A percentile compares a stretch with the other conserved stretches of the same genome.
phyloP scores from a whole-genome alignment of 257 asterid genomes.

The Fraxinus cuspidata region DNA sequence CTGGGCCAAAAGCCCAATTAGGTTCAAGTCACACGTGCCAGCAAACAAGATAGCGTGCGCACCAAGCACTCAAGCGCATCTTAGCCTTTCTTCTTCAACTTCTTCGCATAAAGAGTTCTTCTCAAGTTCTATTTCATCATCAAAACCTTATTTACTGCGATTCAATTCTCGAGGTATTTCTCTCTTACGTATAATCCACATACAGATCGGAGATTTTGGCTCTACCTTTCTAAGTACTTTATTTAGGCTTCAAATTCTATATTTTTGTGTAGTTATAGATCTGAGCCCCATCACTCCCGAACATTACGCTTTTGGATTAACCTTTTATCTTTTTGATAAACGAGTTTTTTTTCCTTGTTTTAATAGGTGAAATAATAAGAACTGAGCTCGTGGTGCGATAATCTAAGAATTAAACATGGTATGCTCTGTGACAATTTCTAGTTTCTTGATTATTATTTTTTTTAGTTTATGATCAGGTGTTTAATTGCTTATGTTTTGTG shows the following conservation, averaged over 20 bases:
- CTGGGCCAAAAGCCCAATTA: not conserved
- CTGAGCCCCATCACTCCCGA: constrained; percentile 11
- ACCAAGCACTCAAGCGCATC: constrained; percentile 45
- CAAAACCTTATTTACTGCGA: not conserved
- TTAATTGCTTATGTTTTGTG: not conserved
- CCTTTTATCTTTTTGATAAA: not conserved
- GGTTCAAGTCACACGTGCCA: constrained; percentile 27
- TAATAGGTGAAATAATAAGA: not conserved
- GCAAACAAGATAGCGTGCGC: constrained; percentile 36
- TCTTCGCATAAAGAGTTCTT: constrained; percentile 14
- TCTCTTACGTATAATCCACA: constrained; percentile 18
- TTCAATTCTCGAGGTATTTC: constrained; percentile 21
- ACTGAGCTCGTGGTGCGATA: not conserved
- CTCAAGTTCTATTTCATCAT: constrained; percentile 21
- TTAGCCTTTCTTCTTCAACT: constrained; percentile 29
- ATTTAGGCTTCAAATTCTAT: not conserved
- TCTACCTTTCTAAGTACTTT: constrained; percentile 18
- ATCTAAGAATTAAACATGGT: not conserved
- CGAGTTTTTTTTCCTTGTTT: not conserved
- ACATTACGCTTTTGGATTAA: not conserved
- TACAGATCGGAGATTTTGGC: constrained; percentile 21
- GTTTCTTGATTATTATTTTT: not conserved
- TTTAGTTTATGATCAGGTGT: not conserved
- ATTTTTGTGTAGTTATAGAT: constrained; percentile 29
- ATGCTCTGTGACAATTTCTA: not conserved